phyloP scores from a whole-genome alignment of 208 protist species.

The Leishmania arabica region DNA sequence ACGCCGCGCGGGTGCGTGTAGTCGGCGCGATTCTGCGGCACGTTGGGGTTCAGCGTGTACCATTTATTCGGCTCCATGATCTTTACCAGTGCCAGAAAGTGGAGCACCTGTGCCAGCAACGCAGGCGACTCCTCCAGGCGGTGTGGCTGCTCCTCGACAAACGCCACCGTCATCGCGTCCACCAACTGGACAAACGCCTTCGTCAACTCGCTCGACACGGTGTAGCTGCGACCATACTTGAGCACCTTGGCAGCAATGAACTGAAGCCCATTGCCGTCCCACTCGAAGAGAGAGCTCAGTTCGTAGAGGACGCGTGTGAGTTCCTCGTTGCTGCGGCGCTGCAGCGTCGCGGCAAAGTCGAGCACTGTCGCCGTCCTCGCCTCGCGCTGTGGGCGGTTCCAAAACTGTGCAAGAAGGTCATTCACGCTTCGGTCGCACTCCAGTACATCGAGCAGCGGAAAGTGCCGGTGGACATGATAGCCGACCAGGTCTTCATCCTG shows the following conservation, averaged over 20 bases:
- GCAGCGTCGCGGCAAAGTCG: slow-evolving; percentile 74
- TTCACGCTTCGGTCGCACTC: slow-evolving; percentile 70
- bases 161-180: slow-evolving; percentile 55
- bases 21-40: slow-evolving; percentile 76
- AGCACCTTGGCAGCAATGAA: slow-evolving; percentile 59
- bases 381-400: slow-evolving; percentile 52
- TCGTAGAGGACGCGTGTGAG: slow-evolving; percentile 69
- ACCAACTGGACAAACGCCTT: slow-evolving; percentile 70
- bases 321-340: slow-evolving; percentile 62
- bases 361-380: slow-evolving; percentile 71
- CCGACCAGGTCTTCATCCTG: slow-evolving; percentile 34
- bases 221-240: slow-evolving; percentile 78
- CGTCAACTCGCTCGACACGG: slow-evolving; percentile 53
- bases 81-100: slow-evolving; percentile 86
- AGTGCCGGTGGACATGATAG: slow-evolving; percentile 56
- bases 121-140: slow-evolving; percentile 58
- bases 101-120: slow-evolving; percentile 67
- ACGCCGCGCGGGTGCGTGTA: slow-evolving; percentile 76
- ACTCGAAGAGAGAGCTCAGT: slow-evolving; percentile 63
- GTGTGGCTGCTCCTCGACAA: slow-evolving; percentile 69
- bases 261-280: slow-evolving; percentile 72
- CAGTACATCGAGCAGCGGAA: slow-evolving; percentile 74
- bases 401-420: slow-evolving; percentile 76
- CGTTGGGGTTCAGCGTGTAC: slow-evolving; percentile 66
- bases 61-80: slow-evolving; percentile 88